Percentiles rank a stretch among this genome's conserved stretches.
Conservation (phyloP, 2,329 filamentous ascomycete genomes). For the Paracoccidioides brasiliensis region DNA sequence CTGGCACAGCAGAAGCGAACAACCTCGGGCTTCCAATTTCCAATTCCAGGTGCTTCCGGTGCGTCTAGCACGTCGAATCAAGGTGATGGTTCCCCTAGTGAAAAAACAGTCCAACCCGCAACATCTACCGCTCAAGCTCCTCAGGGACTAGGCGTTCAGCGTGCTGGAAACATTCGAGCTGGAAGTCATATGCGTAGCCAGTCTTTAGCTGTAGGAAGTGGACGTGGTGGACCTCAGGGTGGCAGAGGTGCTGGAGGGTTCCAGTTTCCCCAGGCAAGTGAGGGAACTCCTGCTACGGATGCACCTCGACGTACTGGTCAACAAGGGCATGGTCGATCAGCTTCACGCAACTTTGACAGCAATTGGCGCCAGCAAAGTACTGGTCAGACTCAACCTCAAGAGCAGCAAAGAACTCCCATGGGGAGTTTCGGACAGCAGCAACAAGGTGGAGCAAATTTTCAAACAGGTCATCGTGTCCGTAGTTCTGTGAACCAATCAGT, state of each 20-base stretch:
- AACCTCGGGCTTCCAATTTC: constrained; percentile 89
- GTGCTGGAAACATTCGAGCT: constrained; percentile 77
- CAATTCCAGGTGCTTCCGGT: constrained; percentile 55
- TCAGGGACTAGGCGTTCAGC: constrained; percentile 52
- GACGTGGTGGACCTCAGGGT: constrained; percentile 51
- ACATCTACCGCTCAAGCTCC: constrained; percentile 37
- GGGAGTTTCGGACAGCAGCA: constrained; percentile 55
- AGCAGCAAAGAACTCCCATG: constrained; percentile 43
- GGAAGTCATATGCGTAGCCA: constrained; percentile 44
- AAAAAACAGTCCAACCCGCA: constrained; percentile 19
- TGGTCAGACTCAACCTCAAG: constrained; percentile 33
- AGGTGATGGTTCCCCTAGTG: constrained; percentile 43
- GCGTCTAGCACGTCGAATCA: constrained; percentile 34
- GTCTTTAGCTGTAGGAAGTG: constrained; percentile 41
- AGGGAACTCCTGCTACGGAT: constrained; percentile 36
- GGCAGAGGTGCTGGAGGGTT: constrained; percentile 58
- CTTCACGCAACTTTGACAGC: constrained; percentile 89
- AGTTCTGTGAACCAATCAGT: constrained; percentile 79
- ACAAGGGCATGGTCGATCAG: constrained; percentile 61
- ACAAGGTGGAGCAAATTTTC: constrained; percentile 57
- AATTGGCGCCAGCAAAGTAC: constrained; percentile 85
- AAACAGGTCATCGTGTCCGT: constrained; percentile 79
- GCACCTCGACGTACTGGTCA: constrained; percentile 27
- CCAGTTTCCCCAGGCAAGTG: constrained; percentile 49
- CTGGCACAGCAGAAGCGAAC: constrained; percentile 93